Conservation (phyloP, 1,284 basidiomycete genomes). For the Leccinum solheimii region DNA sequence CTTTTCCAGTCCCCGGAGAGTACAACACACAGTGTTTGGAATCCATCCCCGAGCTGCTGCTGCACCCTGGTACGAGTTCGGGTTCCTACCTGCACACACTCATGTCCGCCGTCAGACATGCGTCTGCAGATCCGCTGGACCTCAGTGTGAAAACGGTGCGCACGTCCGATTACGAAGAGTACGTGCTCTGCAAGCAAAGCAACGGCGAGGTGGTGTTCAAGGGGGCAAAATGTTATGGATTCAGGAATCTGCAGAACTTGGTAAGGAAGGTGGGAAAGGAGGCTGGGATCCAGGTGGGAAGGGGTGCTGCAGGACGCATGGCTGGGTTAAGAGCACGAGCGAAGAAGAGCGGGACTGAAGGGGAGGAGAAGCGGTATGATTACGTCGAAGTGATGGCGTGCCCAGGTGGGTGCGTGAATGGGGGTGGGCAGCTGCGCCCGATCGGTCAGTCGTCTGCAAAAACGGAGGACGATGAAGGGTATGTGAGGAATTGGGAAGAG, state of each 20-base stretch:
- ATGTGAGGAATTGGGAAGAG: conserved; percentile 54
- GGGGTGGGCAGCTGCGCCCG: conserved; percentile 89
- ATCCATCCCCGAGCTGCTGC: conserved; percentile 69
- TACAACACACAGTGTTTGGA: conserved; percentile 17
- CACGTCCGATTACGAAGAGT: conserved; percentile 60
- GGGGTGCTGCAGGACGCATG: conserved; percentile 64
- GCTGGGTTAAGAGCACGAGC: conserved; percentile 37
- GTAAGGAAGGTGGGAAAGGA: conserved; percentile 92
- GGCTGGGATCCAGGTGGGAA: conserved; percentile 71
- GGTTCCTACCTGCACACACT: conserved; percentile 87
- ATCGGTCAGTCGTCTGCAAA: conserved; percentile 30
- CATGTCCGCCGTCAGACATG: conserved; percentile 49
- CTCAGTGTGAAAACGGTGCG: conserved; percentile 56
- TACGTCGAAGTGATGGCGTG: conserved; percentile 99
- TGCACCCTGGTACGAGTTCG: conserved; percentile 85
- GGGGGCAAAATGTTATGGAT: conserved; percentile 96
- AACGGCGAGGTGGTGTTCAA: conserved; percentile 76
- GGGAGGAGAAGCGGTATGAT: conserved; percentile 66
- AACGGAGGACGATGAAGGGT: conserved; percentile 62
- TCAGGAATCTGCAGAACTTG: conserved; percentile 96
- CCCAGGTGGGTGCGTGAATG: conserved; percentile 96
- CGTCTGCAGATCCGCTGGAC: conserved; percentile 46
- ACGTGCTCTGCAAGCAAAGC: conserved; percentile 55
- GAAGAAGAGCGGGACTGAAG: conserved; percentile 35
- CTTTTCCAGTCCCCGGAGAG: conserved; percentile 53